Conservation (phyloP, 805 yeast species). For the Pichia cabralensis region DNA sequence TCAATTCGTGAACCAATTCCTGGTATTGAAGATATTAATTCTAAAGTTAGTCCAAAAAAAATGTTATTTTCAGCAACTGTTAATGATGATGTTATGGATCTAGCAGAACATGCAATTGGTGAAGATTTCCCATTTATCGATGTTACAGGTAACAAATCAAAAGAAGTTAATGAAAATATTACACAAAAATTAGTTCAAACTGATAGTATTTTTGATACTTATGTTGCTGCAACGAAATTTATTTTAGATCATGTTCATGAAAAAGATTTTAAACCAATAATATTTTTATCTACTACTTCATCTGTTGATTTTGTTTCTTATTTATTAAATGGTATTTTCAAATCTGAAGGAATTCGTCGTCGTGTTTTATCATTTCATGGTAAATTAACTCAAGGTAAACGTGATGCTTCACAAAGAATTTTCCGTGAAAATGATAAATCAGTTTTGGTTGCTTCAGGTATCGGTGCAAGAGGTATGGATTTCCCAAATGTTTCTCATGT, state of each 20-base stretch:
- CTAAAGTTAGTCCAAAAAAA: conserved; percentile 40
- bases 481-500: conserved; percentile 84
- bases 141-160: conserved; percentile 60
- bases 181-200: conserved; percentile 56
- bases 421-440: conserved; percentile 34
- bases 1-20: conserved; percentile 17
- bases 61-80: conserved; percentile 85
- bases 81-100: conserved; percentile 50
- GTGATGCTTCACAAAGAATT: conserved; percentile 30
- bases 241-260: conserved; percentile 28
- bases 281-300: conserved; percentile 72
- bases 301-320: conserved; percentile 50
- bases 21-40: conserved; percentile 6
- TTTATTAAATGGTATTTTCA: conserved; percentile 25
- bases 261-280: conserved; percentile 59
- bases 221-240: conserved; percentile 43
- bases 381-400: conserved; percentile 54
- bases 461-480: conserved; percentile 95
- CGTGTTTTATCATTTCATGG: conserved; percentile 47
- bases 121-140: conserved; percentile 44
- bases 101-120: conserved; percentile 55
- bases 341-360: conserved; percentile 12
- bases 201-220: conserved; percentile 44
- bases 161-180: conserved; percentile 62
- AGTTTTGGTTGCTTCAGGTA: conserved; percentile 77